Evolutionary conservation across 2,329 filamentous ascomycete genomes (phyloP).

Genomic region (Phialophora macrospora): DNA sequence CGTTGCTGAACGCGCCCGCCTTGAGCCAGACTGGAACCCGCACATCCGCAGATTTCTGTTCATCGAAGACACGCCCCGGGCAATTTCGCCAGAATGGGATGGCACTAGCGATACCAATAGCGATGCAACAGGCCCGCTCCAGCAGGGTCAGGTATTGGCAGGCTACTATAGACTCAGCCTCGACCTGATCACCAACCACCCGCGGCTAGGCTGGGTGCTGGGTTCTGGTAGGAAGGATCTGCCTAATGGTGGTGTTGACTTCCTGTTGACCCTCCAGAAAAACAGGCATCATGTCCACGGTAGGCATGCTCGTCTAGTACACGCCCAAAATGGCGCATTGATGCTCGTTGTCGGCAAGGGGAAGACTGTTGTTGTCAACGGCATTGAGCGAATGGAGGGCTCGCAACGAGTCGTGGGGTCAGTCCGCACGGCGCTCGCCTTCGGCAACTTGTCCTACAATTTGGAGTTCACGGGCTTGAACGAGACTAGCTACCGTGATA

Average conservation of each 20-base stretch:
- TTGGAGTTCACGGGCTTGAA: slow-evolving; percentile 20
- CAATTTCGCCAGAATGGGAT: slow-evolving; percentile 24
- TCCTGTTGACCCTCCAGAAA: slow-evolving; percentile 24
- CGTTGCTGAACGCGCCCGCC: slow-evolving; percentile 19
- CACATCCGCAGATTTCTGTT: slow-evolving; percentile 22
- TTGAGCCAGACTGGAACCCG: slow-evolving; percentile 26
- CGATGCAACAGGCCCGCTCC: slow-evolving; percentile 8
- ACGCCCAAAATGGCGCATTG: slow-evolving; percentile 21
- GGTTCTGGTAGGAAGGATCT: slow-evolving; percentile 21
- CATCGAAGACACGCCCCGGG: slow-evolving; percentile 18
- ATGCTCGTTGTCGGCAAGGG: slow-evolving; percentile 21
- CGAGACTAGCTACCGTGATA: slow-evolving; percentile 18
- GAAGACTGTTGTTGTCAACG: slow-evolving; percentile 22
- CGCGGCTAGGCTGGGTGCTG: slow-evolving; percentile 22
- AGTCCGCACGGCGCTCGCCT: slow-evolving; percentile 16
- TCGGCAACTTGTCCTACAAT: slow-evolving; percentile 25
- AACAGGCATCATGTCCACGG: slow-evolving; percentile 20
- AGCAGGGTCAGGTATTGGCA: slow-evolving; percentile 12
- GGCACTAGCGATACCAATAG: slow-evolving; percentile 14
- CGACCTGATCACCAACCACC: slow-evolving; percentile 14
- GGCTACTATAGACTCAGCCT: slow-evolving; percentile 29
- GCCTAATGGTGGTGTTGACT: slow-evolving; percentile 24
- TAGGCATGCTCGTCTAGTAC: slow-evolving; percentile 26
- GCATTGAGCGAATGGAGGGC: slow-evolving; percentile 12
- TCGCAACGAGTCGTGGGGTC: slow-evolving; percentile 13